A percentile compares a stretch with the other conserved stretches of the same genome.
phyloP scores from a whole-genome alignment of 441 rosid genomes.

The Adansonia madagascariensis region DNA sequence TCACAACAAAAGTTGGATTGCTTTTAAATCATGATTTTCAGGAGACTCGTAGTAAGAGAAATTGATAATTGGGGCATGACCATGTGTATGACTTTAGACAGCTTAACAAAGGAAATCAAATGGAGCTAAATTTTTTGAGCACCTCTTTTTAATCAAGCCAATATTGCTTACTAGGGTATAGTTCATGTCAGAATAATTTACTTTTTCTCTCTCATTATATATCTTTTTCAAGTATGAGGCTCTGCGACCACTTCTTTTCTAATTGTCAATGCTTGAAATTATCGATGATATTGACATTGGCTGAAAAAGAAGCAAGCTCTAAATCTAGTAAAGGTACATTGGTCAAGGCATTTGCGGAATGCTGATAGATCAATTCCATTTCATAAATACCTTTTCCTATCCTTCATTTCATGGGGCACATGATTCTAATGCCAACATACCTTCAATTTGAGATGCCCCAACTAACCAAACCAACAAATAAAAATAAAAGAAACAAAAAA shows the following conservation, averaged over 20 bases:
- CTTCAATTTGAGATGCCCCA: slow-evolving; percentile 23
- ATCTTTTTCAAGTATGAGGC: background rate
- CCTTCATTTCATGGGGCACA: slow-evolving; percentile 13
- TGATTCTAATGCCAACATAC: slow-evolving; percentile 15
- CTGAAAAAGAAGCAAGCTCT: background rate
- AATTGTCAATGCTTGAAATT: background rate
- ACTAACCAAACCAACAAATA: background rate
- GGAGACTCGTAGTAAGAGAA: background rate
- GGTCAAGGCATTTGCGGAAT: background rate
- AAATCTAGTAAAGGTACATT: slow-evolving; percentile 12
- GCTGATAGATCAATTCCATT: background rate
- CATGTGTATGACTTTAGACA: background rate
- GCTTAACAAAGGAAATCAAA: background rate
- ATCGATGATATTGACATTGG: background rate
- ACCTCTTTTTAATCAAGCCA: background rate
- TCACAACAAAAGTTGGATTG: background rate
- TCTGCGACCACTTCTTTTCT: background rate
- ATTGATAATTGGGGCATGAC: background rate
- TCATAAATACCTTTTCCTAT: background rate
- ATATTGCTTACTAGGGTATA: background rate
- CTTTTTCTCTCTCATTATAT: background rate
- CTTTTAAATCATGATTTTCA: background rate
- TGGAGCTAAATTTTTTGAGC: background rate
- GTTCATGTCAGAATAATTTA: background rate
- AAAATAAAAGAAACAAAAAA: too few species aligned